Evolutionary conservation across 2,329 filamentous ascomycete species (phyloP).

Genomic region (Trichoderma citrinoviride): DNA sequence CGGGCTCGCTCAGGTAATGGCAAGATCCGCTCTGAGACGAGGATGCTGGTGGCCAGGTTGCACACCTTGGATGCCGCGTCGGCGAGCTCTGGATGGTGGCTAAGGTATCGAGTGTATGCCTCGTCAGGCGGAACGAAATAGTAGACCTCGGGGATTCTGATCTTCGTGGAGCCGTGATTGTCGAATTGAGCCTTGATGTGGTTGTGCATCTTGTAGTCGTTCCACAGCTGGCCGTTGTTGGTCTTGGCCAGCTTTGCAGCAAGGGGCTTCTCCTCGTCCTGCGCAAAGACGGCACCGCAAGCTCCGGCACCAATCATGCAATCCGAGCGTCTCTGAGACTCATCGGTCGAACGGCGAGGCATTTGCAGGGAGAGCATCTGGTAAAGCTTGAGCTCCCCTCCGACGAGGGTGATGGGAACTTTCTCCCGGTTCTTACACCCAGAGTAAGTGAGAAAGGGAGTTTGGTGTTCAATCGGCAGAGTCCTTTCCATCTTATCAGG

Average conservation of each 20-base stretch:
- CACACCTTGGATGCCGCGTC: constrained; percentile 18
- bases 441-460: too few species aligned
- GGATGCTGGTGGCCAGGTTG: constrained; percentile 24
- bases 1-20: constrained; percentile 29
- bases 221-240: constrained; percentile 13
- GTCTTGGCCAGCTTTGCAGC: constrained; percentile 26
- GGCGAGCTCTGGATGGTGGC: not conserved
- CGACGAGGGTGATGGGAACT: too few species aligned
- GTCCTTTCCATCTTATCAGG: too few species aligned
- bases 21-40: constrained; percentile 29
- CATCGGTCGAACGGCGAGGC: too few species aligned
- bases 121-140: not conserved
- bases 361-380: too few species aligned
- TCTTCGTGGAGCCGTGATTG: not conserved
- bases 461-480: too few species aligned
- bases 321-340: too few species aligned
- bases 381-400: too few species aligned
- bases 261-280: not conserved
- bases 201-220: constrained; percentile 19
- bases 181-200: constrained; percentile 8
- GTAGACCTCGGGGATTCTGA: constrained; percentile 19
- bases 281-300: constrained; percentile 26
- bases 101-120: constrained; percentile 5
- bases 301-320: constrained; percentile 28
- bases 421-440: too few species aligned